These are phyloP conservation scores for Saksenaea oblongispora DNA, from an alignment of 371 early-diverging fungal species.

Conservation along the genomic window DNA sequence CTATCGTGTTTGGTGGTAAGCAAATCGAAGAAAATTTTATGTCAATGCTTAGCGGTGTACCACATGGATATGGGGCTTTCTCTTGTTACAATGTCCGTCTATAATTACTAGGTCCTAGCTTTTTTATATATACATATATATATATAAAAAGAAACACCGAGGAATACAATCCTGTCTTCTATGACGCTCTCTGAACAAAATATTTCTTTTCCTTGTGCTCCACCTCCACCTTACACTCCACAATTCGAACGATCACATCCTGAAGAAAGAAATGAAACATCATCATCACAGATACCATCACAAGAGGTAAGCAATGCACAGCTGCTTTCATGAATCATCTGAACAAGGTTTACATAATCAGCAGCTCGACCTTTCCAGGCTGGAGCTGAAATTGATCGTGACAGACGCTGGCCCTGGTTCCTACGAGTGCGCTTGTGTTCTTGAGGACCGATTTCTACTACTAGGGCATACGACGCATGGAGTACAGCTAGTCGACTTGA, in stretches of 20 bases:
- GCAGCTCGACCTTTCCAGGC: conserved; percentile 9
- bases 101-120: no score
- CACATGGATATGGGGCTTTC: no score
- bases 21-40: no score
- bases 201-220: not conserved
- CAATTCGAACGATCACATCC: not conserved
- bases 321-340: no score
- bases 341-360: not conserved
- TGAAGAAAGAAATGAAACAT: not conserved
- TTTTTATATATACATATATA: no score
- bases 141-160: no score
- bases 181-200: not conserved
- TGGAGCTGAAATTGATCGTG: conserved; percentile 23
- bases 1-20: no score
- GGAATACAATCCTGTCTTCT: no score
- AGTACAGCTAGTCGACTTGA: conserved; percentile 28
- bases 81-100: no score
- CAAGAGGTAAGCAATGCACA: not conserved
- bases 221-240: not conserved
- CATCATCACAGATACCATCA: not conserved
- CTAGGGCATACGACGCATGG: conserved; percentile 31
- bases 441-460: conserved; percentile 40
- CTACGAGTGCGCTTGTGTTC: conserved; percentile 39
- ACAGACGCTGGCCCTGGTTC: conserved; percentile 23
- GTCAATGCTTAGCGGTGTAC: no score